A percentile compares a stretch with the other conserved stretches of the same genome.
phyloP scores from a whole-genome alignment of 2,329 filamentous ascomycete species.

The Thelonectria olida region DNA sequence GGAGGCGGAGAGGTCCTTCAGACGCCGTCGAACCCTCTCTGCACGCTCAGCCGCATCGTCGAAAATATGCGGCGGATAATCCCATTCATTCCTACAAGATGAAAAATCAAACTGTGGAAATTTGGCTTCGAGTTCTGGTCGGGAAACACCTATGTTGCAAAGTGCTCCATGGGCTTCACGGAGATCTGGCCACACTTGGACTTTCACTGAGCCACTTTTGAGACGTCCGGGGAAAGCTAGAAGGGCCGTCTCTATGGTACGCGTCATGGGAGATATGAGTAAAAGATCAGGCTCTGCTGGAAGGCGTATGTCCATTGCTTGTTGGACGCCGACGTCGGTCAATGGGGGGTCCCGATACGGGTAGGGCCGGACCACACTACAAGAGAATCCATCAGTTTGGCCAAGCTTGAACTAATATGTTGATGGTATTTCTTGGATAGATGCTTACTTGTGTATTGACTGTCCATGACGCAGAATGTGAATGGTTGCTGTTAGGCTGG shows the following conservation, averaged over 20 bases:
- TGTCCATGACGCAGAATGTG: constrained; percentile 12
- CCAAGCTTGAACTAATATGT: neutral
- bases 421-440: neutral
- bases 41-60: constrained; percentile 28
- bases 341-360: constrained; percentile 6
- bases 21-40: constrained; percentile 27
- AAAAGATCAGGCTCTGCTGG: constrained; percentile 3
- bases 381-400: neutral
- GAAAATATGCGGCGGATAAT: constrained; percentile 27
- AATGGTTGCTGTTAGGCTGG: no score
- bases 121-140: constrained; percentile 21
- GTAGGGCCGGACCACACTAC: neutral
- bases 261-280: constrained; percentile 12
- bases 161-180: constrained; percentile 37
- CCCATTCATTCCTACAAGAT: constrained; percentile 28
- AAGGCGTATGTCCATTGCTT: neutral
- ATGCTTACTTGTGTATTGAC: constrained; percentile 1
- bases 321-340: constrained; percentile 4
- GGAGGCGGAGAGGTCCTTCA: constrained; percentile 13
- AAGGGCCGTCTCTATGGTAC: constrained; percentile 33
- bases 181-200: constrained; percentile 37
- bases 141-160: constrained; percentile 34
- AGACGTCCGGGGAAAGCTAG: constrained; percentile 28
- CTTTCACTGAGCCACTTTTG: neutral
- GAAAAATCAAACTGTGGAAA: constrained; percentile 34